These are phyloP conservation scores for Grosmannia serpens DNA, from an alignment of 2,329 filamentous ascomycete species.

Conservation along the genomic window DNA sequence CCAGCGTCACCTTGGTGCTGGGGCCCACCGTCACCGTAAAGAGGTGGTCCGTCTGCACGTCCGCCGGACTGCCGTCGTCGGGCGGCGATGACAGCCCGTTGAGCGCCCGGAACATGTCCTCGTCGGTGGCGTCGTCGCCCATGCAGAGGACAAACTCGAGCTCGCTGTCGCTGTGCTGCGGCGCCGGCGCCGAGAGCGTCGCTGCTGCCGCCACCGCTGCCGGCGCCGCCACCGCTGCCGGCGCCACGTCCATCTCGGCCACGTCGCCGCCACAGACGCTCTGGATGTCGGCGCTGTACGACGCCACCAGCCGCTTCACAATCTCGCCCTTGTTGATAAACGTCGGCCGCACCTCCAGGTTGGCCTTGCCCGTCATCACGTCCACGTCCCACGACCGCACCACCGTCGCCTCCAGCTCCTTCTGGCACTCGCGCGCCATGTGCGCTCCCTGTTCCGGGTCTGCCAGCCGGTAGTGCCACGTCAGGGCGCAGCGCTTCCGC, in stretches of 20 bases:
- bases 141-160: slow-evolving; percentile 83
- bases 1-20: slow-evolving; percentile 82
- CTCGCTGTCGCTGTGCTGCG: slow-evolving; percentile 26
- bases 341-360: slow-evolving; percentile 88
- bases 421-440: slow-evolving; percentile 71
- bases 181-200: not conserved
- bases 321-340: slow-evolving; percentile 99
- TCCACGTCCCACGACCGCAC: slow-evolving; percentile 79
- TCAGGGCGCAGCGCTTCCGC: slow-evolving; percentile 84
- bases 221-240: slow-evolving; percentile 24
- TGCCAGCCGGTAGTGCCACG: slow-evolving; percentile 92
- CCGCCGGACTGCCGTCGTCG: slow-evolving; percentile 29
- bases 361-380: slow-evolving; percentile 94
- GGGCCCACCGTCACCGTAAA: slow-evolving; percentile 89
- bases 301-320: slow-evolving; percentile 66
- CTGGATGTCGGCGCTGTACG: slow-evolving; percentile 45
- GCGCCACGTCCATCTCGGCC: slow-evolving; percentile 11
- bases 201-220: slow-evolving; percentile 12
- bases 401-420: slow-evolving; percentile 67
- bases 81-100: slow-evolving; percentile 36
- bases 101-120: slow-evolving; percentile 89
- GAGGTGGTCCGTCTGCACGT: slow-evolving; percentile 51
- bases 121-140: slow-evolving; percentile 94
- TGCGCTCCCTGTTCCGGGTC: slow-evolving; percentile 76
- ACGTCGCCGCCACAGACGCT: slow-evolving; percentile 12